These are phyloP conservation scores for Hypoxylon fragiforme DNA, from an alignment of 495 filamentous ascomycete genomes.

Conservation along the genomic window DNA sequence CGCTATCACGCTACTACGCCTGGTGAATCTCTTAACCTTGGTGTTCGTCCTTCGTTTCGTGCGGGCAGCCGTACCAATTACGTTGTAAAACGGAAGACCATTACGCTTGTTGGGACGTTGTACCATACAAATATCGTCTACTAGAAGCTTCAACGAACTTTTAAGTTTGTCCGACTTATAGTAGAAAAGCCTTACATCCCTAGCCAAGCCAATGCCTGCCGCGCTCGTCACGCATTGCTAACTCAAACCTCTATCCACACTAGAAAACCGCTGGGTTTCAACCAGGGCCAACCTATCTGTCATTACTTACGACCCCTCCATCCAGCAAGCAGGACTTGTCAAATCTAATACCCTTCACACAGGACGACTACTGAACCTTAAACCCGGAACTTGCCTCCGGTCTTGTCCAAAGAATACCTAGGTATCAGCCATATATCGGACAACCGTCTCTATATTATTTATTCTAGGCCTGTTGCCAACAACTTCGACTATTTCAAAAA, in stretches of 20 bases:
- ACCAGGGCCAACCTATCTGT: neutral
- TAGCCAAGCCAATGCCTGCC: too few relatives aligned
- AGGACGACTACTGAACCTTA: conserved; percentile 7
- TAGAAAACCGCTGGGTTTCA: neutral
- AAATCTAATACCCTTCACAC: neutral
- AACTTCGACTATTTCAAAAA: conserved; percentile 17
- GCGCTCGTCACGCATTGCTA: conserved; percentile 3
- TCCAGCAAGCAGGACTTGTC: conserved; percentile 6
- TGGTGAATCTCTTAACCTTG: conserved; percentile 21
- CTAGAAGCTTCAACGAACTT: conserved; percentile 19
- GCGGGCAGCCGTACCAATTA: conserved; percentile 23
- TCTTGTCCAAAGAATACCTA: neutral
- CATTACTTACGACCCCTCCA: neutral
- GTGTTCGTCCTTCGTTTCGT: conserved; percentile 31
- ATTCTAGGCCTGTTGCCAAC: neutral
- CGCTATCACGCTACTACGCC: conserved; percentile 20
- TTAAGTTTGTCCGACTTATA: conserved; percentile 3
- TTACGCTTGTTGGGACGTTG: conserved; percentile 25
- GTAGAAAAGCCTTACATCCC: too few relatives aligned
- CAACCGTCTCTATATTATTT: neutral
- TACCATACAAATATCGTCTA: too few relatives aligned
- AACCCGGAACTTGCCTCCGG: neutral
- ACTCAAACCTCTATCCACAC: conserved; percentile 10
- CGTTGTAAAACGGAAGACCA: conserved; percentile 21
- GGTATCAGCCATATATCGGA: neutral